These are phyloP conservation scores for Kurtzmaniella quercitrusa DNA, from an alignment of 1,139 yeast species.

Conservation along the genomic window DNA sequence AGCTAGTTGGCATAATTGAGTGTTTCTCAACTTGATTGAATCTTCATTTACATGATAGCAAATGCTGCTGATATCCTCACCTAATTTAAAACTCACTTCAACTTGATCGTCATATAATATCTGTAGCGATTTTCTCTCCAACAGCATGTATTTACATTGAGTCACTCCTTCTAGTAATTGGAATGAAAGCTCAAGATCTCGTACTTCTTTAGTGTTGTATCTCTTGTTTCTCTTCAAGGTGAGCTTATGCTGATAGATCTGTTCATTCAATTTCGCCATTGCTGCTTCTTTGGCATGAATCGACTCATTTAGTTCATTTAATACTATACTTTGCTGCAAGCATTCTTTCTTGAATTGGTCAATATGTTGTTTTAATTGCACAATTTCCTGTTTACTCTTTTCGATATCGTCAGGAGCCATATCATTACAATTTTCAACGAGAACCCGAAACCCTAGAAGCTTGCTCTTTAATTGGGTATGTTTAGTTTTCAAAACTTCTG, in stretches of 20 bases:
- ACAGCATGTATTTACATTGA: constrained; percentile 14
- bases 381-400: constrained; percentile 13
- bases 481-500: constrained; percentile 11
- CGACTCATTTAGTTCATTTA: constrained; percentile 11
- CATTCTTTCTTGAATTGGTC: constrained; percentile 8
- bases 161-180: constrained; percentile 21
- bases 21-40: constrained; percentile 4
- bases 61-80: constrained; percentile 2
- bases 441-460: constrained; percentile 18
- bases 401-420: constrained; percentile 15
- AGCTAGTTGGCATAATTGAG: constrained; percentile 5
- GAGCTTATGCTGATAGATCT: constrained; percentile 14
- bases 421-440: constrained; percentile 16
- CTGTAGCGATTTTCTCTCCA: constrained; percentile 9
- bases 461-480: constrained; percentile 17
- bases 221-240: constrained; percentile 17
- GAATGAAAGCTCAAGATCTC: constrained; percentile 18
- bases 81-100: constrained; percentile 13
- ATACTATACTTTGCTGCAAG: constrained; percentile 7
- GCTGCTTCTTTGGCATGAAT: constrained; percentile 14
- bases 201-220: constrained; percentile 23
- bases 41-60: background rate
- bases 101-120: constrained; percentile 17
- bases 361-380: constrained; percentile 10
- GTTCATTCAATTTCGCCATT: constrained; percentile 13